Percentiles rank a stretch among this genome's conserved stretches.
Conservation (phyloP, 495 filamentous ascomycete species). For the Podospora fimiseda region DNA sequence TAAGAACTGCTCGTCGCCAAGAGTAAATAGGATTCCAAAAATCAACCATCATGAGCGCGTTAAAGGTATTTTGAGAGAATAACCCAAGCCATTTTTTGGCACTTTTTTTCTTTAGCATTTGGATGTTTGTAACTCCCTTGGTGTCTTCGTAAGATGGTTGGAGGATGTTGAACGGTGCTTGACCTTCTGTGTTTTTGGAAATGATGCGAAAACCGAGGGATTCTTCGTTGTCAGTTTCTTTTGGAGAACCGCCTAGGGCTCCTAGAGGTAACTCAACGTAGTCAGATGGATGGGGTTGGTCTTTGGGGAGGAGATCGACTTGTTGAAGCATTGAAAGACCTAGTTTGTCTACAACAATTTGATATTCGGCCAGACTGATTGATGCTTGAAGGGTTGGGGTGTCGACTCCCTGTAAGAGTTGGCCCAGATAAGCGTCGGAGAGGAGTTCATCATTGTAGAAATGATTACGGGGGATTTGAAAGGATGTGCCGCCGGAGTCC, state of each 20-base stretch:
- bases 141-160: conserved; percentile 6
- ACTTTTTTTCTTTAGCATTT: conserved; percentile 1
- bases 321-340: conserved; percentile 3
- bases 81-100: background rate
- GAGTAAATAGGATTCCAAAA: background rate
- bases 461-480: conserved; percentile 1
- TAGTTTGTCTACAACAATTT: background rate
- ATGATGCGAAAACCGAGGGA: background rate
- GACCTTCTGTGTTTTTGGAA: conserved; percentile 3
- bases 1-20: background rate
- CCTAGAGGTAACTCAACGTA: background rate
- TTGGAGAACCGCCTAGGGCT: background rate
- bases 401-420: background rate
- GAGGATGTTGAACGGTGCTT: conserved; percentile 4
- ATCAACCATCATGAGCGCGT: background rate
- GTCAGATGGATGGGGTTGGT: background rate
- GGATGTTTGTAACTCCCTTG: background rate
- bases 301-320: background rate
- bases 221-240: background rate
- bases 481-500: background rate
- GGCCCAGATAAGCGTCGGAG: background rate
- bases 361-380: conserved; percentile 1
- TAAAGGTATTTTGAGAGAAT: background rate
- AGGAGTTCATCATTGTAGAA: conserved; percentile 2
- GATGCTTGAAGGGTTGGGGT: conserved; percentile 1